These are phyloP conservation scores for Alternaria infectoria DNA, from an alignment of 2,329 filamentous ascomycete genomes.

Conservation along the genomic window DNA sequence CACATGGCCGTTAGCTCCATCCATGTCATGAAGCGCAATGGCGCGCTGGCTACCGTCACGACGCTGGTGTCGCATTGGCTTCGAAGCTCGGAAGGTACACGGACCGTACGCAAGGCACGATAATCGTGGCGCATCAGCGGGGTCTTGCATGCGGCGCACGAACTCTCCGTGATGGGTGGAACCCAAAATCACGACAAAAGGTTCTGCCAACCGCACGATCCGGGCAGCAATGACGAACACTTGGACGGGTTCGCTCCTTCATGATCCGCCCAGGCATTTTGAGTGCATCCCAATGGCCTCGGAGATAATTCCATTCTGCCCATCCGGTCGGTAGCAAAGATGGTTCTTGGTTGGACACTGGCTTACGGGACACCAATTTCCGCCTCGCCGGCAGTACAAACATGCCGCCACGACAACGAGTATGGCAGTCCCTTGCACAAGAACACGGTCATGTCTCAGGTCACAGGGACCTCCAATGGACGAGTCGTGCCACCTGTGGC, in stretches of 20 bases:
- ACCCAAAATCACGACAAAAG: neutral
- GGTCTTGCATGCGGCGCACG: neutral
- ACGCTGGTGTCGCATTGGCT: slow-evolving; percentile 7
- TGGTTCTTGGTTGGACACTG: neutral
- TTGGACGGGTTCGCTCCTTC: neutral
- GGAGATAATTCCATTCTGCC: neutral
- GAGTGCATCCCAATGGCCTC: neutral
- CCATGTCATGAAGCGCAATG: neutral
- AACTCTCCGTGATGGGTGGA: neutral
- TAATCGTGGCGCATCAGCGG: slow-evolving; percentile 6
- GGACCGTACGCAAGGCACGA: slow-evolving; percentile 1
- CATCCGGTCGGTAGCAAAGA: neutral
- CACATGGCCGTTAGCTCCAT: slow-evolving; percentile 2
- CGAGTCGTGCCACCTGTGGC: slow-evolving; percentile 5
- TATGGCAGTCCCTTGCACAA: neutral
- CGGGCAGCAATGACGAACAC: neutral
- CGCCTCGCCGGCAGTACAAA: neutral
- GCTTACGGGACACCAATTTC: neutral
- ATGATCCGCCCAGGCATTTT: neutral
- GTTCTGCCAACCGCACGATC: neutral
- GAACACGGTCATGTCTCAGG: neutral
- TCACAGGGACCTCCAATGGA: neutral
- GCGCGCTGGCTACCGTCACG: slow-evolving; percentile 1
- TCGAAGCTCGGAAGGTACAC: neutral
- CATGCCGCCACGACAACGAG: neutral